Conservation (phyloP, 805 yeast genomes). For the Priceomyces haplophilus region DNA sequence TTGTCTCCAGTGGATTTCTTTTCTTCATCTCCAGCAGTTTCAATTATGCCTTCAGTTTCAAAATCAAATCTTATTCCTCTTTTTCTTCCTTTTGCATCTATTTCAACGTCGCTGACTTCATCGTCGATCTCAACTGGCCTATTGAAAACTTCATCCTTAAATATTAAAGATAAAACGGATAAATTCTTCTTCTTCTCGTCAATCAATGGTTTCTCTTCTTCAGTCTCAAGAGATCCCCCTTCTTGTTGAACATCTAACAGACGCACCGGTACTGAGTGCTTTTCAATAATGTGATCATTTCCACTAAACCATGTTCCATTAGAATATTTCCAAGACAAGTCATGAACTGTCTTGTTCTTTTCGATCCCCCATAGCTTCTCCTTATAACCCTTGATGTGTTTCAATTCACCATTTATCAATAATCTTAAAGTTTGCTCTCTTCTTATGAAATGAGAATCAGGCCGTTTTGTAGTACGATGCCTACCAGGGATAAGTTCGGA, state of each 20-base stretch:
- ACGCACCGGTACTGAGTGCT: slow-evolving; percentile 12
- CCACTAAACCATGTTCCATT: slow-evolving; percentile 80
- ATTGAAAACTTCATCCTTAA: slow-evolving; percentile 32
- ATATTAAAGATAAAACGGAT: slow-evolving; percentile 33
- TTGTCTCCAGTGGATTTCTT: slow-evolving; percentile 20
- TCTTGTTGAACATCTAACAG: slow-evolving; percentile 9
- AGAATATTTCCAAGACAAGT: slow-evolving; percentile 58
- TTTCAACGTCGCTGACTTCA: slow-evolving; percentile 28
- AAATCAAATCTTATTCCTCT: slow-evolving; percentile 31
- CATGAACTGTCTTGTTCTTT: slow-evolving; percentile 58
- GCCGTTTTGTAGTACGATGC: slow-evolving; percentile 53
- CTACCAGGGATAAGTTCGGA: slow-evolving; percentile 56
- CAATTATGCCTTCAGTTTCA: slow-evolving; percentile 28
- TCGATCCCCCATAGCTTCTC: slow-evolving; percentile 90
- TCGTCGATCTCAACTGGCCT: slow-evolving; percentile 36
- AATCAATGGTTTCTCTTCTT: slow-evolving; percentile 8
- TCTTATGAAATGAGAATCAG: slow-evolving; percentile 30
- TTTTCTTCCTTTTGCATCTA: slow-evolving; percentile 37
- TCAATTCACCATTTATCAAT: slow-evolving; percentile 53
- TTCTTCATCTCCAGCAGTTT: slow-evolving; percentile 17
- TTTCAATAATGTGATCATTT: slow-evolving; percentile 74
- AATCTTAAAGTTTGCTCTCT: slow-evolving; percentile 64
- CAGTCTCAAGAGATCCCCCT: slow-evolving; percentile 11
- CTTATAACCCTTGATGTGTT: slow-evolving; percentile 59
- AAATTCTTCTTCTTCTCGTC: slow-evolving; percentile 27